Percentiles rank a stretch among this genome's conserved stretches.
Conservation (phyloP, 192 early-diverging fungal species). For the Backusella westeae region DNA sequence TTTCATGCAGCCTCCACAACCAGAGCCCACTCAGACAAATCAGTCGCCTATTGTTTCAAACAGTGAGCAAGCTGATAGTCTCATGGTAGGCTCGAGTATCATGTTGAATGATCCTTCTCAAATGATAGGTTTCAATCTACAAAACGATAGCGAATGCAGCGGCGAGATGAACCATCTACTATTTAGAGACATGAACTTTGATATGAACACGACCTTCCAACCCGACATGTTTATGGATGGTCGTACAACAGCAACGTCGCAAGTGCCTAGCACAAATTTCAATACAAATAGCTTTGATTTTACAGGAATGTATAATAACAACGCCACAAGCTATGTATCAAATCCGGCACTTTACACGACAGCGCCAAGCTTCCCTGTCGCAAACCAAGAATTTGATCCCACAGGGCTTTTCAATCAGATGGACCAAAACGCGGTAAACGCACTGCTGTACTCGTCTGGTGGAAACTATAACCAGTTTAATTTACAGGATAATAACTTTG, state of each 20-base stretch:
- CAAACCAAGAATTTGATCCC: constrained; percentile 16
- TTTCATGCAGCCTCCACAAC: not conserved
- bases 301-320: not conserved
- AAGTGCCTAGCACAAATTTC: not conserved
- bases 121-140: constrained; percentile 11
- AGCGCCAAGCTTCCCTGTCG: not conserved
- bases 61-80: not conserved
- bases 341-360: not conserved
- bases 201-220: constrained; percentile 11
- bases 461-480: not conserved
- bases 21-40: not conserved
- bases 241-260: not conserved
- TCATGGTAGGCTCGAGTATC: constrained; percentile 22
- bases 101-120: constrained; percentile 25
- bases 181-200: constrained; percentile 21
- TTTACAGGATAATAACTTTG: constrained; percentile 13
- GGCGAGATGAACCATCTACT: constrained; percentile 19
- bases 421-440: constrained; percentile 31
- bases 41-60: not conserved
- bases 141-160: not conserved
- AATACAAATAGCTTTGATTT: not conserved
- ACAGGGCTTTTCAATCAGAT: constrained; percentile 18
- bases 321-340: not conserved
- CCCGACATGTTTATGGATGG: not conserved
- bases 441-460: constrained; percentile 20